These are phyloP conservation scores for Sanghuangporus baumii DNA, from an alignment of 1,284 basidiomycete species.

Conservation along the genomic window DNA sequence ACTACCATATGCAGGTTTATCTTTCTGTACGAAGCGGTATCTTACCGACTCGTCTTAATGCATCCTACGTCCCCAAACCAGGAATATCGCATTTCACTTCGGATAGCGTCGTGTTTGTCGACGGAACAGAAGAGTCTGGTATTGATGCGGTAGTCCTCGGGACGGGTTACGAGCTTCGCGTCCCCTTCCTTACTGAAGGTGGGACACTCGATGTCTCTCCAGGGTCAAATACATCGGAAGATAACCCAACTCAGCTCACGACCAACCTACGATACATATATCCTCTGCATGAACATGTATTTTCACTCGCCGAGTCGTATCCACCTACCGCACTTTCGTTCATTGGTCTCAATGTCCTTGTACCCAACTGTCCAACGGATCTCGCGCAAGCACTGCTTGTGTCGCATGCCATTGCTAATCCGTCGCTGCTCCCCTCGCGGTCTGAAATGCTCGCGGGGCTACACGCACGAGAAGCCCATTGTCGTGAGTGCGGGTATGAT, in stretches of 20 bases:
- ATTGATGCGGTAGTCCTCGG: constrained; percentile 46
- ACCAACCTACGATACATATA: constrained; percentile 50
- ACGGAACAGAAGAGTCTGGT: constrained; percentile 34
- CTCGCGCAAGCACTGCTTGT: constrained; percentile 44
- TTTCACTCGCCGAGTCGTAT: constrained; percentile 40
- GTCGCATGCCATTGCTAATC: constrained; percentile 39
- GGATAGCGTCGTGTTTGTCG: constrained; percentile 39
- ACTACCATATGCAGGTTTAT: constrained; percentile 32
- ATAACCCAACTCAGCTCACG: constrained; percentile 27
- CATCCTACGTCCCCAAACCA: constrained; percentile 33
- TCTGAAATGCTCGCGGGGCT: constrained; percentile 37
- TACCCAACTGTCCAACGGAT: constrained; percentile 46
- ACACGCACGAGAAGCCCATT: constrained; percentile 32
- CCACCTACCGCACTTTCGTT: constrained; percentile 49
- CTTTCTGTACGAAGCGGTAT: constrained; percentile 32
- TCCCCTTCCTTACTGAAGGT: constrained; percentile 45
- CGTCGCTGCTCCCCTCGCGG: constrained; percentile 35
- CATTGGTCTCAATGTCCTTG: constrained; percentile 42
- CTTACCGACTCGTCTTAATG: constrained; percentile 12
- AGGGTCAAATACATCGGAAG: neutral
- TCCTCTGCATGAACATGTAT: constrained; percentile 47
- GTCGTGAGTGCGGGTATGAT: constrained; percentile 37
- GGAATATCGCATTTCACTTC: constrained; percentile 44
- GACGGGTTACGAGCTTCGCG: constrained; percentile 48
- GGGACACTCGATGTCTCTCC: constrained; percentile 27